A percentile compares a stretch with the other conserved stretches of the same genome.
Conservation (phyloP, 2,329 filamentous ascomycete genomes). For the Metarhizium rileyi region DNA sequence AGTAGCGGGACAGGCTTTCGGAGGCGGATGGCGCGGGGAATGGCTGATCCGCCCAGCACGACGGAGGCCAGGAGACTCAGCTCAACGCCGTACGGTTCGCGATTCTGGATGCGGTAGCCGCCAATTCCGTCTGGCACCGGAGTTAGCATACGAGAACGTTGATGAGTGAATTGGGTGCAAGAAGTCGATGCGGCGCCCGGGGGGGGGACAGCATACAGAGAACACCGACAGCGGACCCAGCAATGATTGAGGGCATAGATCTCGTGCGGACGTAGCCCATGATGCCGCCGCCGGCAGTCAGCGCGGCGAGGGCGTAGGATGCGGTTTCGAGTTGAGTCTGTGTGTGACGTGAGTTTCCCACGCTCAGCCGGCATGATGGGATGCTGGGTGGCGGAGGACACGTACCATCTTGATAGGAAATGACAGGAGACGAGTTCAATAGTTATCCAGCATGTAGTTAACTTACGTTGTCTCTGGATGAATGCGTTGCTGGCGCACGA, state of each 20-base stretch:
- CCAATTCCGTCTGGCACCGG: constrained; percentile 57
- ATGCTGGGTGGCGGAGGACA: background rate
- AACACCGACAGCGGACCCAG: constrained; percentile 71
- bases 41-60: constrained; percentile 73
- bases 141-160: background rate
- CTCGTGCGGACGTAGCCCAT: constrained; percentile 78
- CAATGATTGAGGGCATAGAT: constrained; percentile 77
- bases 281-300: constrained; percentile 81
- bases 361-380: background rate
- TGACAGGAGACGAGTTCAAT: background rate
- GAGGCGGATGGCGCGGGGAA: constrained; percentile 76
- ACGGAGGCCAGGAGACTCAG: constrained; percentile 79
- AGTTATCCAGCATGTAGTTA: background rate
- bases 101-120: constrained; percentile 67
- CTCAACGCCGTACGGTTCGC: constrained; percentile 74
- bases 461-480: background rate
- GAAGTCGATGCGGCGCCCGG: background rate
- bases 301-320: constrained; percentile 66
- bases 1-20: constrained; percentile 76
- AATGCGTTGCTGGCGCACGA: background rate
- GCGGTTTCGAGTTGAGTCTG: constrained; percentile 35
- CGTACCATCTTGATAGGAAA: constrained; percentile 2
- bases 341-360: background rate
- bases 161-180: background rate
- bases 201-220: constrained; percentile 38